phyloP scores from a whole-genome alignment of 306 rosid genomes.

The Vicia sativa region DNA sequence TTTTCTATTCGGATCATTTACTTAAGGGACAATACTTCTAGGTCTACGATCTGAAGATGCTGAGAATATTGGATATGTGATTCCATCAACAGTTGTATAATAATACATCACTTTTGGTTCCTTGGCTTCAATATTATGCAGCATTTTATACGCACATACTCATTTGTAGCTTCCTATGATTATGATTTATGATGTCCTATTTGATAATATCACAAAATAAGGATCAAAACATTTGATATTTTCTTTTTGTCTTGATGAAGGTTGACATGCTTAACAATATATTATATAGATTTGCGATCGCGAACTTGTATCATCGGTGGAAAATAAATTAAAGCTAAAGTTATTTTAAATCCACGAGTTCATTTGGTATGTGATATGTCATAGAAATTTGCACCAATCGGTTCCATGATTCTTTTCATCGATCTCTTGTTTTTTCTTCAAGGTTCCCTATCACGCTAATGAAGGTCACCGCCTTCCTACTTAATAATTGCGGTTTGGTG shows the following conservation, averaged over 20 bases:
- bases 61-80: constrained; percentile 99
- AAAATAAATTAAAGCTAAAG: constrained; percentile 56
- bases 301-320: constrained; percentile 94
- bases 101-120: constrained; percentile 14
- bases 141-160: neutral
- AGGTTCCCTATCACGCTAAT: constrained; percentile 91
- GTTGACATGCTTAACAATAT: constrained; percentile 33
- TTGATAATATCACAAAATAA: constrained; percentile 22
- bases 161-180: neutral
- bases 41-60: constrained; percentile 98
- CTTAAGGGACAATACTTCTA: constrained; percentile 65
- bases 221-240: constrained; percentile 17
- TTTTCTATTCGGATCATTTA: constrained; percentile 32
- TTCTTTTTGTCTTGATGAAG: neutral
- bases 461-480: constrained; percentile 96
- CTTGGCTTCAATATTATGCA: neutral
- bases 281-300: constrained; percentile 70
- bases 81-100: constrained; percentile 85
- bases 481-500: constrained; percentile 90
- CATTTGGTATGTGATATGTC: constrained; percentile 80
- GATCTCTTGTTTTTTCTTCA: constrained; percentile 41
- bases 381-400: constrained; percentile 23
- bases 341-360: constrained; percentile 77
- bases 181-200: neutral
- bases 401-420: constrained; percentile 35